These are phyloP conservation scores for Cryptococcus neoformans DNA, from an alignment of 1,284 basidiomycete species.

Conservation along the genomic window DNA sequence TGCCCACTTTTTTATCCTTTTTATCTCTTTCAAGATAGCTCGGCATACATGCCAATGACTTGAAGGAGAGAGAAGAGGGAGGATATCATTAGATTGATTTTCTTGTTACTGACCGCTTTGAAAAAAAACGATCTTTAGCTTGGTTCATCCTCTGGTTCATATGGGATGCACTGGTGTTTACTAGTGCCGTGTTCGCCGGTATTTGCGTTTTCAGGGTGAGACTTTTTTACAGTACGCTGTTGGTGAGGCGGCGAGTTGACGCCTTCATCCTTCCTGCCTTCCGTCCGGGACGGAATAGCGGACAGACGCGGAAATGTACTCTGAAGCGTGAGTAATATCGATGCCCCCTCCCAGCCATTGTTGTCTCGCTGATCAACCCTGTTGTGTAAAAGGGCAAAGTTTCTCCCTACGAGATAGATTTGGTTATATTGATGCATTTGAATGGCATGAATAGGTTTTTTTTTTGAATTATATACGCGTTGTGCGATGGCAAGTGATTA, in stretches of 20 bases:
- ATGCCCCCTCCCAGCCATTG: neutral
- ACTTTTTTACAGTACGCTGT: conserved; percentile 8
- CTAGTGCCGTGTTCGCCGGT: conserved; percentile 45
- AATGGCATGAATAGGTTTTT: too few species aligned
- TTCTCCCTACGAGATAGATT: conserved; percentile 20
- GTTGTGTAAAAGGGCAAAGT: conserved; percentile 13
- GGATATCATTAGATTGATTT: neutral
- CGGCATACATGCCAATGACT: neutral
- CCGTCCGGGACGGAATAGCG: conserved; percentile 10
- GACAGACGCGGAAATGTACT: conserved; percentile 27
- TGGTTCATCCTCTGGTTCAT: conserved; percentile 44
- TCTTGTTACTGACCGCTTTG: neutral
- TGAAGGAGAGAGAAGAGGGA: too few species aligned
- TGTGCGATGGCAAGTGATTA: too few species aligned
- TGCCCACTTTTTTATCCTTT: neutral
- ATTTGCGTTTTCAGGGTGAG: conserved; percentile 44
- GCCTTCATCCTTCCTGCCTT: too few species aligned
- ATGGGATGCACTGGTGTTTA: conserved; percentile 40
- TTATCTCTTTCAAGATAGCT: neutral
- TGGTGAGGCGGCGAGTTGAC: neutral
- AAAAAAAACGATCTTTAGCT: conserved; percentile 11
- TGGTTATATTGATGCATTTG: neutral
- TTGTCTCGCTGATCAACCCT: neutral
- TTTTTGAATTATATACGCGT: too few species aligned
- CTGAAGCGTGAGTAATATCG: conserved; percentile 20